Evolutionary conservation across 225 moss, liverwort and hornwort species (phyloP), one percentile per base, ranked within the genome.

Genomic region (Thuidium tamariscinum): DNA sequence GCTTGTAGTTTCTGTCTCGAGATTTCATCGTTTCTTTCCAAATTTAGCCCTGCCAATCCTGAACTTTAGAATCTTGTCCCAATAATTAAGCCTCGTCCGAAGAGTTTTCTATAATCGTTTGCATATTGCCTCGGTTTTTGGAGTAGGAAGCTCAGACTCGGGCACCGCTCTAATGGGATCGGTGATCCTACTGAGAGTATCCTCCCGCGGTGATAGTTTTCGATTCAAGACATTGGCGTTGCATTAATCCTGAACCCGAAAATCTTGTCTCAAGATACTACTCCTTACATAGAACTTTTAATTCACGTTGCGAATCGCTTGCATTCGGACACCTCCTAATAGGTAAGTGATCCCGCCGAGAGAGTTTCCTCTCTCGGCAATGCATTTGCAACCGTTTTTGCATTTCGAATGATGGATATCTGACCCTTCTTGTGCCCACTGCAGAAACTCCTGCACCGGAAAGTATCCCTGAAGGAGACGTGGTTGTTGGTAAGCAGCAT

Each of bases 371-470:
- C 55, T 55, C 36, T 81, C 36, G 48, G 49, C 18, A 36, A 27
- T 37, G 18, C 37, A 16, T 37, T 54, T 39, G 49, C 7, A 65
- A 61, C 57, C 63, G 7, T 57, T 48, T 34, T 69, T 21, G 5
- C 46, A 48, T 27, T 69, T 25, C 26, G 60, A 68, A 75, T 8
- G 60, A 84, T 87, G 13, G 19, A 74, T 44, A 48, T 59, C 54
- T 86, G 81, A 77, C 37, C 34, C 32, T 80, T 71, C 76, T 89
- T 79, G 14, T 51, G 57, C 27, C 62, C 29, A 42, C 54, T 74
- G 46, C 91, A 91, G 91, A 88, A 86, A 51, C 46, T 84, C 71
- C 81, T 64, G 75, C 36, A 44, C 34, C 86, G 42, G 90, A 88
- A 54, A 87, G 57, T 60, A 32, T 70, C 44, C 5, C 65, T 52